A percentile compares a stretch with the other conserved stretches of the same genome.
phyloP scores from a whole-genome alignment of 148 eudicot genomes.

The Gaultheria prostrata region DNA sequence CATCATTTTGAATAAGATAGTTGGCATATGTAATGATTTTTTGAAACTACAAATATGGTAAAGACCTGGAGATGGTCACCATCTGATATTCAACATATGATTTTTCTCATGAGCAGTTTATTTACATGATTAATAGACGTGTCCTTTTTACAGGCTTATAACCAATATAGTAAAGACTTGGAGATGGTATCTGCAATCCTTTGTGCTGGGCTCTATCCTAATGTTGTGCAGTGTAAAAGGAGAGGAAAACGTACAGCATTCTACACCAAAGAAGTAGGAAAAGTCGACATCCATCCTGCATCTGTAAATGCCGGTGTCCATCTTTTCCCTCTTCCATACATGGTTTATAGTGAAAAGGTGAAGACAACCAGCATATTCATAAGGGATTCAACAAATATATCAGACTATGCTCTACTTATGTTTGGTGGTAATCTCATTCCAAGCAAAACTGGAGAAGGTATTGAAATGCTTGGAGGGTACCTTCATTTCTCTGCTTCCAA shows the following conservation, averaged over 20 bases:
- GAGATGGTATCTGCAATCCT: constrained; percentile 96
- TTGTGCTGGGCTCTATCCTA: constrained; percentile 99
- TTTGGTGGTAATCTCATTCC: constrained; percentile 96
- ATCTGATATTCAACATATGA: no score
- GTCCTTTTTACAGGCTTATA: constrained; percentile 61
- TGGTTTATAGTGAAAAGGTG: constrained; percentile 96
- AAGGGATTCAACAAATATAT: constrained; percentile 87
- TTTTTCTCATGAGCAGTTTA: not conserved
- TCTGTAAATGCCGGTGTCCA: constrained; percentile 85
- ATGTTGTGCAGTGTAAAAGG: constrained; percentile 95
- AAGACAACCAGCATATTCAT: constrained; percentile 76
- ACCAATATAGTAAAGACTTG: constrained; percentile 73
- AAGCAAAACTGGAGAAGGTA: constrained; percentile 81
- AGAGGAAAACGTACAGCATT: constrained; percentile 86
- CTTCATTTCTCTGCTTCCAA: constrained; percentile 94
- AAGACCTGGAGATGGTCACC: no score
- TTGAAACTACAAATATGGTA: not conserved
- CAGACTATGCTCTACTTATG: constrained; percentile 90
- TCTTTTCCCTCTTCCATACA: constrained; percentile 84
- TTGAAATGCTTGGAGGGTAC: constrained; percentile 98
- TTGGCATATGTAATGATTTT: not conserved
- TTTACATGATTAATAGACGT: not conserved
- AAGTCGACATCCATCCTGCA: constrained; percentile 90
- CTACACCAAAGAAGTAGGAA: constrained; percentile 93
- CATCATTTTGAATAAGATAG: not conserved